A percentile compares a stretch with the other conserved stretches of the same genome.
phyloP scores from a whole-genome alignment of 1,139 yeast genomes.

The Hansenula sp. region DNA sequence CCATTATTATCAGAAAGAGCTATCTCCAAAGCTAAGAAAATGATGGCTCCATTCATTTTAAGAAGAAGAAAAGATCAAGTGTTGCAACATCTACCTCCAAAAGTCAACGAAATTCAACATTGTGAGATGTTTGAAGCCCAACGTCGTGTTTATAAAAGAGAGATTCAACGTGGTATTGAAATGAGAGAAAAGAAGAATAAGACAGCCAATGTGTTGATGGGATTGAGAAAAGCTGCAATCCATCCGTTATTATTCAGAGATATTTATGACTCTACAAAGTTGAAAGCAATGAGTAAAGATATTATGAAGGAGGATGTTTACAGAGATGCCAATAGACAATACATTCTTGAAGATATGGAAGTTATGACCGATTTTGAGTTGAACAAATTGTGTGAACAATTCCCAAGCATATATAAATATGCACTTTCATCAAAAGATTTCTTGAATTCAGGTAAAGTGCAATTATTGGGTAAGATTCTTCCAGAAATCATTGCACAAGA shows the following conservation, averaged over 20 bases:
- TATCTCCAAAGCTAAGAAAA: constrained; percentile 85
- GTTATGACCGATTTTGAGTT: constrained; percentile 95
- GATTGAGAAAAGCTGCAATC: constrained; percentile 66
- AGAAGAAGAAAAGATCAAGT: constrained; percentile 93
- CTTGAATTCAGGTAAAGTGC: constrained; percentile 76
- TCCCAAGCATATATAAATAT: constrained; percentile 61
- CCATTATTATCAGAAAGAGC: constrained; percentile 90
- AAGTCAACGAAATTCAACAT: constrained; percentile 55
- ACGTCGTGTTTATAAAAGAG: constrained; percentile 51
- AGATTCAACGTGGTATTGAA: constrained; percentile 44
- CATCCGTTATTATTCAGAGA: constrained; percentile 72
- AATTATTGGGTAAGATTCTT: constrained; percentile 53
- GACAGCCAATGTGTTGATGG: constrained; percentile 57
- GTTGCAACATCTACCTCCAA: constrained; percentile 78
- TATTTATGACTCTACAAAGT: constrained; percentile 46
- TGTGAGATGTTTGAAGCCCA: constrained; percentile 65
- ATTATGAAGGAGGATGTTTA: constrained; percentile 83
- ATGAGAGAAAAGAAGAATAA: constrained; percentile 47
- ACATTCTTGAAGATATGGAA: constrained; percentile 88
- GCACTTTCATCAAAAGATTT: constrained; percentile 53
- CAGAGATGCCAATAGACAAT: constrained; percentile 64
- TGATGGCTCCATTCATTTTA: constrained; percentile 97
- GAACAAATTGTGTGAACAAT: constrained; percentile 66
- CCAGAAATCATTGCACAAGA: constrained; percentile 50
- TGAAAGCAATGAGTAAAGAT: constrained; percentile 65